Percentiles rank a stretch among this genome's conserved stretches.
phyloP scores from a whole-genome alignment of 345 rosid genomes.

The Populus simonii region DNA sequence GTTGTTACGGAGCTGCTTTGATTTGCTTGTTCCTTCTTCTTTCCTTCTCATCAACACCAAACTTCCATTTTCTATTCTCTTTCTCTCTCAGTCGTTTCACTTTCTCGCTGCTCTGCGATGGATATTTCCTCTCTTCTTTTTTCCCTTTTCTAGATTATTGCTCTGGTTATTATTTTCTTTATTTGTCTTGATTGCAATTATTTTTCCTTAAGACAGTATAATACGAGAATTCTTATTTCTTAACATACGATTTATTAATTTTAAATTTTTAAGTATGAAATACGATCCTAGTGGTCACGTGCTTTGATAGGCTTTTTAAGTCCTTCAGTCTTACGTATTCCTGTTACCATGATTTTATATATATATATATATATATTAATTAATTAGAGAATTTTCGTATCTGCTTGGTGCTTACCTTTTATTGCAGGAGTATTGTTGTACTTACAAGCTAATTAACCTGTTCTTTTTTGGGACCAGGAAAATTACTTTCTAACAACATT shows the following conservation, averaged over 20 bases:
- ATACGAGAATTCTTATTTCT: background rate
- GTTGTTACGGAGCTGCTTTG: conserved; percentile 20
- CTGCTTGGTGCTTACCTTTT: background rate
- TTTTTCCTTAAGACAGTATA: background rate
- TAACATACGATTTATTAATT: background rate
- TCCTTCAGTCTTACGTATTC: background rate
- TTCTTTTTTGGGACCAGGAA: background rate
- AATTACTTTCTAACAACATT: background rate
- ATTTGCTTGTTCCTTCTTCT: conserved; percentile 39
- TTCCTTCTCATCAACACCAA: conserved; percentile 31
- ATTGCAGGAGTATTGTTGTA: background rate
- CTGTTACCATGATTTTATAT: background rate
- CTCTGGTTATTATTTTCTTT: background rate
- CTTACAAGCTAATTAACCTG: background rate
- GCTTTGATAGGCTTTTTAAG: background rate
- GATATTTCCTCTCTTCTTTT: conserved; percentile 13
- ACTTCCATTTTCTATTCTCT: conserved; percentile 15
- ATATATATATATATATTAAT: background rate
- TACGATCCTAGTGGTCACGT: background rate
- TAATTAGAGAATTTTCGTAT: background rate
- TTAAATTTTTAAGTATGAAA: background rate
- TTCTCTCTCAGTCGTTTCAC: background rate
- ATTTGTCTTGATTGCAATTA: background rate
- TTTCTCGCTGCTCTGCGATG: conserved; percentile 14
- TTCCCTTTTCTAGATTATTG: background rate